Conservation (phyloP, 2,329 filamentous ascomycete genomes). For the Echinosphaeria canescens region DNA sequence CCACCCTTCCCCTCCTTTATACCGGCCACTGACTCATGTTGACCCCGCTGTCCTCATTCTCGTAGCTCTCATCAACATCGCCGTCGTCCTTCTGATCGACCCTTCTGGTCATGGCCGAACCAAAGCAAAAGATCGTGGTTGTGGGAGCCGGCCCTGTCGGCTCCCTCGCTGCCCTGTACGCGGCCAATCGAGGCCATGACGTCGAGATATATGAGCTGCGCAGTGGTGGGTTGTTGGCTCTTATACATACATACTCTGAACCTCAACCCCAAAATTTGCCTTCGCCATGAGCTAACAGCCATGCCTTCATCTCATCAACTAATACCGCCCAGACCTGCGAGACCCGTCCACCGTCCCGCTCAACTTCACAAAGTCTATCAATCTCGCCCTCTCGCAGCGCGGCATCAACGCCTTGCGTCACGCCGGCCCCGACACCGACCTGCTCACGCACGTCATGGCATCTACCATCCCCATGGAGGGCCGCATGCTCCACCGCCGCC, state of each 20-base stretch:
- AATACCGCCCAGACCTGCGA: conserved; percentile 56
- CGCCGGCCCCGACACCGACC: conserved; percentile 37
- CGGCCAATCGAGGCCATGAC: conserved; percentile 66
- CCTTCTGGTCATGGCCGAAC: neutral
- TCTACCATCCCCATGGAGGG: conserved; percentile 85
- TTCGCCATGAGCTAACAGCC: conserved; percentile 1
- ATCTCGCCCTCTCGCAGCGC: conserved; percentile 80
- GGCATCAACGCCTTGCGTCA: conserved; percentile 74
- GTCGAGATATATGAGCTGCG: conserved; percentile 92
- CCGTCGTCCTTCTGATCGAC: too few species aligned
- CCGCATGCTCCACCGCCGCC: conserved; percentile 78
- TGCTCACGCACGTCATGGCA: conserved; percentile 53
- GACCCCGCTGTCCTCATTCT: too few species aligned
- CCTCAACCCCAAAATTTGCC: too few species aligned
- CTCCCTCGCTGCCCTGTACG: conserved; percentile 79
- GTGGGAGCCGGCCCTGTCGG: conserved; percentile 90
- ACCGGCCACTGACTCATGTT: too few species aligned
- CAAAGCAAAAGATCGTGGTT: conserved; percentile 49
- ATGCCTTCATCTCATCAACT: conserved; percentile 1
- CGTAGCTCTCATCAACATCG: too few species aligned
- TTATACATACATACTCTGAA: too few species aligned
- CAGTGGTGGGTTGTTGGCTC: conserved; percentile 55
- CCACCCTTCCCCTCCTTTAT: too few species aligned
- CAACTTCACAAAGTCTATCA: conserved; percentile 98
- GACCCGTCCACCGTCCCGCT: conserved; percentile 64